Evolutionary conservation across 129 eudicot genomes (phyloP), one percentile per base, ranked within the genome.

Genomic region (Lactuca saligna): DNA sequence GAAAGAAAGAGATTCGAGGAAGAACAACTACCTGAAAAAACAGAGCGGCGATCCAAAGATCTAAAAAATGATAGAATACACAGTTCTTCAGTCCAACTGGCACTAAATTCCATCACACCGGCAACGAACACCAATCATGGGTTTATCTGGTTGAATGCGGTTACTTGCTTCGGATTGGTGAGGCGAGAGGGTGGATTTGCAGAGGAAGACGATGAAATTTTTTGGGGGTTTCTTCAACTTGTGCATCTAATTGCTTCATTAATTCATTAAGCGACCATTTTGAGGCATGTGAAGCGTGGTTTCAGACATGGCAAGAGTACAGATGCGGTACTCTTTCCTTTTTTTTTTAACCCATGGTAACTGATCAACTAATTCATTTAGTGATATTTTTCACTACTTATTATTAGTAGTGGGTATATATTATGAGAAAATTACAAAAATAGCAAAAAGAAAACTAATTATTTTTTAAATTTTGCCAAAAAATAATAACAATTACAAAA

Each of bases 11-110:
- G 60, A 61, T 60, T 61, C 10, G 12, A 49, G 14, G 5, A 44
- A 64, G 46, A 64, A 73, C 65, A 64, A 6, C 14, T 73, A 63
- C 78, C 78, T 54, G 78, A 6, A 32, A 31, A 39, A 41, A 61
- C 25, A 31, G 51, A 60, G 20, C 34, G 57, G 5, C 48, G 37
- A 73, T 64, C 63, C 70, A 73, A 29, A 56, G 57, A 73, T 64
- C 71, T 54, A 32, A 63, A 9, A 32, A 63, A 9, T 44, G 14
- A 54, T 16, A 60, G 1, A 48, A 61, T 13, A 49, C 20, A 51
- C 41, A 61, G 61, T 8, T 53, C 37, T 44, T 58, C 48, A 60
- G 50, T 60, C 39, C 50, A 71, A 60, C 10, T 58, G 68, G 7
- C 42, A 16, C 37, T 59, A 11, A 64, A 63, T 64, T 63, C 35